Percentiles rank a stretch among this genome's conserved stretches.
Evolutionary conservation across 2,329 filamentous ascomycete genomes (phyloP).

Genomic region (Cladophialophora carrionii): DNA sequence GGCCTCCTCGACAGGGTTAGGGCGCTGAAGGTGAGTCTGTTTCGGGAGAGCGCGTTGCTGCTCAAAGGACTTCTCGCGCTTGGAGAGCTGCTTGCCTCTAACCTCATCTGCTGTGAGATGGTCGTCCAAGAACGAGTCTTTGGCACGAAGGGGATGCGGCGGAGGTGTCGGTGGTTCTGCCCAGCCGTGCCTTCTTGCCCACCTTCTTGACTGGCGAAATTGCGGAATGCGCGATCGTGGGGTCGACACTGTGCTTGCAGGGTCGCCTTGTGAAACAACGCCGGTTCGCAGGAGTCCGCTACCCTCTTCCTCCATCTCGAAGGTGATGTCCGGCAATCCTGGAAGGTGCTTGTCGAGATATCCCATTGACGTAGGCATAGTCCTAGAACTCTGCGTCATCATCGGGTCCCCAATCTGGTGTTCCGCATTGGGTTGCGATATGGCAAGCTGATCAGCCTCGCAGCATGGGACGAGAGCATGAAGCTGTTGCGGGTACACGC

Average conservation of each 20-base stretch:
- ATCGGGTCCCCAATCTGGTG: background rate
- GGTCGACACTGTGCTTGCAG: constrained; percentile 2
- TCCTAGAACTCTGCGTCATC: background rate
- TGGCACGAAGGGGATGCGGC: background rate
- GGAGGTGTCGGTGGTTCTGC: background rate
- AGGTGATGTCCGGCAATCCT: constrained; percentile 22
- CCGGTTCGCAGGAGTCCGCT: constrained; percentile 19
- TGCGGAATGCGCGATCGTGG: constrained; percentile 22
- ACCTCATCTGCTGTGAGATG: constrained; percentile 3
- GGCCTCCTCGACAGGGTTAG: background rate
- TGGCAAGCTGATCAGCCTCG: background rate
- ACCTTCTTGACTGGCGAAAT: constrained; percentile 33
- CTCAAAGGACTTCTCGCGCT: constrained; percentile 31
- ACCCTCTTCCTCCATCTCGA: background rate
- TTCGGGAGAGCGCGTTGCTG: constrained; percentile 29
- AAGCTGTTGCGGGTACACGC: constrained; percentile 4
- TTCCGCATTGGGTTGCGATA: background rate
- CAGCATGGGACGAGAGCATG: background rate
- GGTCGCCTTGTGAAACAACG: constrained; percentile 19
- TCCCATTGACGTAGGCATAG: background rate
- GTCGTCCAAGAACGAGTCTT: constrained; percentile 3
- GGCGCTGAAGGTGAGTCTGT: background rate
- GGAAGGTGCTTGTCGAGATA: constrained; percentile 18
- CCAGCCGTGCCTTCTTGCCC: constrained; percentile 27
- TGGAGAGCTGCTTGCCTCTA: background rate